Evolutionary conservation across 768 basidiomycete species (phyloP).

Genomic region (Bullera alba): DNA sequence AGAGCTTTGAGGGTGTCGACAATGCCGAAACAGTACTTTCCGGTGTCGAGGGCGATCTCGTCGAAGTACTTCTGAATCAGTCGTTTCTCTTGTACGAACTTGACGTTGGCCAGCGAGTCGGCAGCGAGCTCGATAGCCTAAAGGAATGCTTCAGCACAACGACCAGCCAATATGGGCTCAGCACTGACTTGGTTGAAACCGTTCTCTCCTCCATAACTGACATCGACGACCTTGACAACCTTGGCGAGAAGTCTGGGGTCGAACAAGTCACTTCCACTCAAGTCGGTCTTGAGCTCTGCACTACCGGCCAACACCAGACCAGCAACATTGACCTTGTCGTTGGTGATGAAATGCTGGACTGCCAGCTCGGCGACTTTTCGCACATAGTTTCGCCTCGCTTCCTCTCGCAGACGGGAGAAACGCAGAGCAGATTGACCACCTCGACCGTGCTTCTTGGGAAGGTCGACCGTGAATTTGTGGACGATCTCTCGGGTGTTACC

Average conservation of each 20-base stretch:
- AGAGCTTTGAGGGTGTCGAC: conserved; percentile 94
- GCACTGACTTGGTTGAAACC: conserved; percentile 86
- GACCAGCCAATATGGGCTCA: not conserved
- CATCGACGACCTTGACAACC: conserved; percentile 96
- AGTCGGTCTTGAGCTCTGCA: conserved; percentile 98
- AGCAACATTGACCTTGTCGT: conserved; percentile 96
- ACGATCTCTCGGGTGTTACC: conserved; percentile 96
- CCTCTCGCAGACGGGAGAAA: conserved; percentile 98
- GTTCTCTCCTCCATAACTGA: conserved; percentile 96
- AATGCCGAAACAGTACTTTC: conserved; percentile 94
- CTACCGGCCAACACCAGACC: conserved; percentile 93
- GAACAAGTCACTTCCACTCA: conserved; percentile 93
- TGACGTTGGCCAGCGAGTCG: conserved; percentile 94
- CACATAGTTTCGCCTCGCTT: conserved; percentile 99
- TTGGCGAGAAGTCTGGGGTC: conserved; percentile 80
- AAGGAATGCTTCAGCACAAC: not conserved
- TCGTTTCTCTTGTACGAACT: conserved; percentile 98
- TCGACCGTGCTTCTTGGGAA: conserved; percentile 99
- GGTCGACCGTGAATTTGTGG: conserved; percentile 97
- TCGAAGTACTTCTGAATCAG: conserved; percentile 98
- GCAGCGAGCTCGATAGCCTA: conserved; percentile 95
- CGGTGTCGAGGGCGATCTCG: conserved; percentile 96
- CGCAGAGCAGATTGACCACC: conserved; percentile 99
- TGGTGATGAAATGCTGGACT: conserved; percentile 95
- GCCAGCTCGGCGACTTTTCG: conserved; percentile 96